These are phyloP conservation scores for Tardiomyces blankii DNA, from an alignment of 1,139 yeast genomes.

Conservation along the genomic window DNA sequence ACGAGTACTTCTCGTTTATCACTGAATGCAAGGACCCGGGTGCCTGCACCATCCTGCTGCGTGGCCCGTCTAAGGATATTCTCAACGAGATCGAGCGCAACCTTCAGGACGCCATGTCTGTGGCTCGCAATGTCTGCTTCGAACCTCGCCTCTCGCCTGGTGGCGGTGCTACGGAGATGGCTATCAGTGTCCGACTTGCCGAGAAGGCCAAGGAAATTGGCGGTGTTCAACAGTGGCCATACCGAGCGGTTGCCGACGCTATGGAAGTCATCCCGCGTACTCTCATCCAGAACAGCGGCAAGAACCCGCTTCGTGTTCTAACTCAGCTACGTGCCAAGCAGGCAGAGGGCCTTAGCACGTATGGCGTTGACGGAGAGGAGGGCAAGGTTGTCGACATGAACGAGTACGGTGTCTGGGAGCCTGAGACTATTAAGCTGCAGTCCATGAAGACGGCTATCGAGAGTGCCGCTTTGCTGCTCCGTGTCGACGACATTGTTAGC, in stretches of 20 bases:
- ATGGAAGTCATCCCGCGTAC: conserved; percentile 98
- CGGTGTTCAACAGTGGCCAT: conserved; percentile 98
- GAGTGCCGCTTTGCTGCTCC: conserved; percentile 84
- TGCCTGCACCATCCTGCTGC: conserved; percentile 85
- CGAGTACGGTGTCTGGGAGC: conserved; percentile 97
- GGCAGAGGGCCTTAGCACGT: conserved; percentile 72
- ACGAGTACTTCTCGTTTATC: conserved; percentile 86
- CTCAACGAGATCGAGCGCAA: conserved; percentile 94
- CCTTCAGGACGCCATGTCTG: conserved; percentile 98
- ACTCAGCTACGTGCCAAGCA: conserved; percentile 94
- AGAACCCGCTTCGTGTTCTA: conserved; percentile 80
- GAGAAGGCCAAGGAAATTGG: conserved; percentile 89
- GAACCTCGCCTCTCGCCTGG: conserved; percentile 96
- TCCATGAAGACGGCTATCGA: conserved; percentile 95
- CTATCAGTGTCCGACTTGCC: conserved; percentile 77
- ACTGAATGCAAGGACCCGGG: conserved; percentile 75
- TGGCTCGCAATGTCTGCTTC: conserved; percentile 86
- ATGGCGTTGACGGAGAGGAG: conserved; percentile 89
- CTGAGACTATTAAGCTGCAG: conserved; percentile 95
- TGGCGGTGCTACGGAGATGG: conserved; percentile 99
- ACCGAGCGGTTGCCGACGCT: conserved; percentile 97
- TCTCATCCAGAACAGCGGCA: conserved; percentile 94
- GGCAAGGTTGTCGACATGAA: conserved; percentile 96
- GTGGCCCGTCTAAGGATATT: conserved; percentile 97
- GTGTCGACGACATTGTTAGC: conserved; percentile 96